Evolutionary conservation across 2,329 filamentous ascomycete genomes (phyloP), one percentile per base, ranked within the genome.

Genomic region (Pseudofabraea citricarpa): DNA sequence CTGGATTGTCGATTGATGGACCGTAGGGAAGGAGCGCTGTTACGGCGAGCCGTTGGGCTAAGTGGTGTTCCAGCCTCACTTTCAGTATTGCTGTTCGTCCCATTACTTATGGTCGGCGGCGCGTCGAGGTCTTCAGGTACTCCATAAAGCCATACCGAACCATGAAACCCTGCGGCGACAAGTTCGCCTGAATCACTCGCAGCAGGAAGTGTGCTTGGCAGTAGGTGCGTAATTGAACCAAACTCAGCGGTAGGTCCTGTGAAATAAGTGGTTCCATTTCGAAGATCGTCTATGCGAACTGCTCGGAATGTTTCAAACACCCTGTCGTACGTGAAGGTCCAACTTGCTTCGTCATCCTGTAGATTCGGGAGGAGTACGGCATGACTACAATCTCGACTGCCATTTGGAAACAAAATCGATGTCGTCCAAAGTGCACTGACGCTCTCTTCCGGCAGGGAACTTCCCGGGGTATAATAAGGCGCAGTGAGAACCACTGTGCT

Each of bases 381-480:
- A 63, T 90, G 85, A 53, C 84, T 89, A 58, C 85, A 90, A 52
- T 87, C 83, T 39, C 81, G 77, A 52, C 83, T 88, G n/a, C 81
- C 83, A 53, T 90, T 87, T 3, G 87, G 87, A 44, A 91, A 91
- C 3, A 93, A 68, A 36, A 93, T 90, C 24, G 89, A 90, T 1
- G 86, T 89, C 6, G 87, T 91, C 87, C 87, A 93, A 57, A 91
- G 75, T 19, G 83, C 78, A 59, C 83, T 85, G 48, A 89, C 74
- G 49, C 81, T 76, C 45, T 87, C 79, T 46, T 84, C 81, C 10
- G 71, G 74, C 49, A 84, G 71, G 39, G 80, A 73, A 51, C 77
- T 79, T 26, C 83, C 83, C 0, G 81, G 85, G 32, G 87, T 83
- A 60, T 87, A 89, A 57, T 90, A 90, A 1, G 87, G 87, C 0